Evolutionary conservation across 768 basidiomycete genomes (phyloP), one percentile per base, ranked within the genome.

Genomic region (Strobilomyces dryophilus): DNA sequence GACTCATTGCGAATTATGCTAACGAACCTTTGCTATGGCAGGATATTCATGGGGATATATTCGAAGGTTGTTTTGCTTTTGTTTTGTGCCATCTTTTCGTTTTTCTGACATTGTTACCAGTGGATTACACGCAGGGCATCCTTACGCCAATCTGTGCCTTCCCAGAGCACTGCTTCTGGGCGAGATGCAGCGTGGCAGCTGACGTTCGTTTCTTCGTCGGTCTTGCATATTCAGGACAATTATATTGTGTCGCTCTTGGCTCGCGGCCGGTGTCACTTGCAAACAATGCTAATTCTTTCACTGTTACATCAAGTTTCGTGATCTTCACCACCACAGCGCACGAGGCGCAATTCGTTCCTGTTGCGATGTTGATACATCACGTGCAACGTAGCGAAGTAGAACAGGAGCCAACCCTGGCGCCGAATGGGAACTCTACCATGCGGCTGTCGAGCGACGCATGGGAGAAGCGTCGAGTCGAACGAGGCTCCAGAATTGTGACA

Each of bases 401-500:
- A 3, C 60, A 58, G 3, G 39, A 55, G 0, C 51, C 71, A 2
- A 52, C 75, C 3, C 46, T 37, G 26, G 53, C 47, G n/a, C n/a
- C n/a, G 56, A 72, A 72, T 27, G 65, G 20, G 53, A 70, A 55
- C 3, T 37, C 56, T 0, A 50, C 20, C 18, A 26, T 21, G 1
- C 63, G 60, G 8, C 43, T 55, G 31, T 47, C 51, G 10, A 41
- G 40, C 4, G 62, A 61, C n/a, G 59, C 65, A 20, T 87, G 84
- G 84, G 84, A 89, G 63, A 80, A 76, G 11, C 79, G 95, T 37
- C 80, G 89, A 18, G 81, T 98, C 1, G 97, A 99, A 69, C 75
- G 97, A 29, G 97, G 97, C 4, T 86, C 91, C 8, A 74, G 87
- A 53, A 94, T 98, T 32, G 93, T 98, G 5, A 83, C 87, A 0